Conservation (phyloP, 1,139 yeast genomes). For the Debaryomyces subglobosus region DNA sequence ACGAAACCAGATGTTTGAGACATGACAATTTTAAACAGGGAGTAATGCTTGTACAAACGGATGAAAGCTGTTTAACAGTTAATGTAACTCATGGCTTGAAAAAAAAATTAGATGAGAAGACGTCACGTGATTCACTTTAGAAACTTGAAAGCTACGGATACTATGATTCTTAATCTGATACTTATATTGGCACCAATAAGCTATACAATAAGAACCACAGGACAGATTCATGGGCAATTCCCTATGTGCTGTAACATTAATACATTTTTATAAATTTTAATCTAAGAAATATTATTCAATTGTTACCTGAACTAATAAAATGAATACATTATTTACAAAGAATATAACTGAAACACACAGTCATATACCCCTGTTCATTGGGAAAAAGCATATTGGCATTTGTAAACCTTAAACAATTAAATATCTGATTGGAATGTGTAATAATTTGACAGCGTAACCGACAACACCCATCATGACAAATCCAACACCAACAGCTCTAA, state of each 20-base stretch:
- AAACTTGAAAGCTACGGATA: background rate
- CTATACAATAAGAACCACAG: background rate
- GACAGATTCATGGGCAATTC: background rate
- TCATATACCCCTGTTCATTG: background rate
- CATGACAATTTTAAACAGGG: constrained; percentile 17
- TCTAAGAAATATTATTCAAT: constrained; percentile 1
- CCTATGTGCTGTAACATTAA: background rate
- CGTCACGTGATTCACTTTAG: background rate
- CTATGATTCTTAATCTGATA: background rate
- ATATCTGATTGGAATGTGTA: constrained; percentile 97
- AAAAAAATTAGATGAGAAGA: constrained; percentile 2
- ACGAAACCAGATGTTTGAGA: constrained; percentile 54
- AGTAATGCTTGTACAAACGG: background rate
- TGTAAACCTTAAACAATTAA: constrained; percentile 71
- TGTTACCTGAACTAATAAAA: constrained; percentile 3
- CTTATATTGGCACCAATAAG: background rate
- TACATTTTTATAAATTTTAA: constrained; percentile 1
- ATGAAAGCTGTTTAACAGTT: background rate
- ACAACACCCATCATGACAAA: constrained; percentile 97
- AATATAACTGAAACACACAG: background rate
- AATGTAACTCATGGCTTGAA: background rate
- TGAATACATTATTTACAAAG: constrained; percentile 1
- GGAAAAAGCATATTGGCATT: background rate
- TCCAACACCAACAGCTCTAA: constrained; percentile 96
- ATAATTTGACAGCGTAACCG: constrained; percentile 91